These are phyloP conservation scores for Friedmanniomyces simplex DNA, from an alignment of 495 filamentous ascomycete species.

Conservation along the genomic window DNA sequence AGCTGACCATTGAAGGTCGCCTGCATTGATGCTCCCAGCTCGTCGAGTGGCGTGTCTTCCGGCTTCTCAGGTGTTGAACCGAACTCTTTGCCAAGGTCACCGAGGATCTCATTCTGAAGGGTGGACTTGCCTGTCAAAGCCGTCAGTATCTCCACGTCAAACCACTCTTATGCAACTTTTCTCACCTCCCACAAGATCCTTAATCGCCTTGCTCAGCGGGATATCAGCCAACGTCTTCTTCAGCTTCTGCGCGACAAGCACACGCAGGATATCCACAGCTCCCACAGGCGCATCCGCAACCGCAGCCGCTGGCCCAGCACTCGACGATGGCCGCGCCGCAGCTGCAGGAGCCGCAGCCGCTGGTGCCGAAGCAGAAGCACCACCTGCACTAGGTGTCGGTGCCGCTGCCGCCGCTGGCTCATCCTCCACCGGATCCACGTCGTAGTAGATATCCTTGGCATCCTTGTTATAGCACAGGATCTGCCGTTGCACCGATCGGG, in stretches of 20 bases:
- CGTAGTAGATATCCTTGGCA: slow-evolving; percentile 98
- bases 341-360: slow-evolving; percentile 43
- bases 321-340: slow-evolving; percentile 47
- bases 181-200: slow-evolving; percentile 95
- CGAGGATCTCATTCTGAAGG: slow-evolving; percentile 92
- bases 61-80: slow-evolving; percentile 97
- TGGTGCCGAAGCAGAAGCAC: slow-evolving; percentile 33
- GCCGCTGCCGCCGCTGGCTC: slow-evolving; percentile 55
- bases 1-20: slow-evolving; percentile 96
- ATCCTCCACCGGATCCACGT: slow-evolving; percentile 90
- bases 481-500: slow-evolving; percentile 86
- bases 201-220: slow-evolving; percentile 92
- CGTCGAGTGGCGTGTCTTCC: slow-evolving; percentile 92
- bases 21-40: slow-evolving; percentile 92
- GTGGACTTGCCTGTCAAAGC: slow-evolving; percentile 74
- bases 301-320: slow-evolving; percentile 77
- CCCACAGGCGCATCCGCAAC: slow-evolving; percentile 78
- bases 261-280: slow-evolving; percentile 79
- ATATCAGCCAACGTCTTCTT: slow-evolving; percentile 89
- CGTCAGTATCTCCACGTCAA: slow-evolving; percentile 8
- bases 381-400: slow-evolving; percentile 32
- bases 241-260: slow-evolving; percentile 94
- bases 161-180: slow-evolving; percentile 19
- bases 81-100: slow-evolving; percentile 96
- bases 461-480: slow-evolving; percentile 99